These are phyloP conservation scores for Pythium sp. DNA, from an alignment of 352 stramenopile species.

Conservation along the genomic window DNA sequence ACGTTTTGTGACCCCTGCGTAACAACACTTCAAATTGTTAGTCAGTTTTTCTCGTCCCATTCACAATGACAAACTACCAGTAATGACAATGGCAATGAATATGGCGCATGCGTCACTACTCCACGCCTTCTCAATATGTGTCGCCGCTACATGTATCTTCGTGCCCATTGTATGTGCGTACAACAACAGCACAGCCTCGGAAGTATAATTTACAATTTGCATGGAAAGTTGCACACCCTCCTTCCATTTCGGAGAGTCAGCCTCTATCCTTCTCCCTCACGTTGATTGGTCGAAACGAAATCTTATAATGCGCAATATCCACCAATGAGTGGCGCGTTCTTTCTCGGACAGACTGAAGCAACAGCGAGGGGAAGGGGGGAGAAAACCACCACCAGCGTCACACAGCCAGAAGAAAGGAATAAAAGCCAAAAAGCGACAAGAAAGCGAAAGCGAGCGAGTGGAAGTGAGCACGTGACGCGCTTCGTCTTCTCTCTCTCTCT, in stretches of 20 bases:
- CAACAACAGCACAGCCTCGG: background rate
- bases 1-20: background rate
- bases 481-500: background rate
- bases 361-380: background rate
- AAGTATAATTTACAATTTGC: background rate
- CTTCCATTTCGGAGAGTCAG: background rate
- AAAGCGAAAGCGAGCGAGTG: background rate
- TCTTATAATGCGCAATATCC: background rate
- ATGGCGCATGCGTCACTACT: too few relatives aligned
- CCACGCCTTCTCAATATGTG: too few relatives aligned
- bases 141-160: too few relatives aligned
- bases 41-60: too few relatives aligned
- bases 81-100: too few relatives aligned
- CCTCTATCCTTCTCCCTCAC: background rate
- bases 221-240: background rate
- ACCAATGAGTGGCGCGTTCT: background rate
- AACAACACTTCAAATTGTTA: background rate
- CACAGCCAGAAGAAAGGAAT: slow-evolving; percentile 7
- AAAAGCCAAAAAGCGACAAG: background rate
- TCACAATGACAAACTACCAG: too few relatives aligned
- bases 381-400: slow-evolving; percentile 3
- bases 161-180: background rate
- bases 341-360: background rate
- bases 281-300: background rate
- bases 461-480: slow-evolving; percentile 3